Evolutionary conservation across 441 rosid genomes (phyloP).

Genomic region (Flueggea neowawraea): DNA sequence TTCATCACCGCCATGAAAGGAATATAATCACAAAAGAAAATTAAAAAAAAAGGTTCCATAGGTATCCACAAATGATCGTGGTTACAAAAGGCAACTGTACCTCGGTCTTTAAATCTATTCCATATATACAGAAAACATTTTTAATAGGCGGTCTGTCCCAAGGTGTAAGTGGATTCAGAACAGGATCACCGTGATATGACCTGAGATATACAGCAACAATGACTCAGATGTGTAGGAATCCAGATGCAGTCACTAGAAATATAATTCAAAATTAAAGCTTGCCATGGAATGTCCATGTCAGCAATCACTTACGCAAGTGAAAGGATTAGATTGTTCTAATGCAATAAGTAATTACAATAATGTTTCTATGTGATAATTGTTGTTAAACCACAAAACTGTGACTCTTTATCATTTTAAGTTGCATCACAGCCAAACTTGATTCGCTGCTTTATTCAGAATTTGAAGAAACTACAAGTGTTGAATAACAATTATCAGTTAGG

Average conservation of each 20-base stretch:
- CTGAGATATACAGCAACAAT: conserved; percentile 39
- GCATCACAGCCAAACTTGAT: too few species aligned
- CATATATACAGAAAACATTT: conserved; percentile 95
- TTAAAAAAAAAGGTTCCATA: too few species aligned
- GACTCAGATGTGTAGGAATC: not conserved
- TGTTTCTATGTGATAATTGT: not conserved
- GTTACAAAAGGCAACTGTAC: conserved; percentile 26
- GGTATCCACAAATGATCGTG: too few species aligned
- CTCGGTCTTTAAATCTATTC: conserved; percentile 89
- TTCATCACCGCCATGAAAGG: too few species aligned
- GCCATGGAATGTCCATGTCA: too few species aligned
- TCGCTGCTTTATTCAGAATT: too few species aligned
- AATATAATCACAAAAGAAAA: too few species aligned
- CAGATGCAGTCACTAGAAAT: too few species aligned
- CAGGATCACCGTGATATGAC: conserved; percentile 84
- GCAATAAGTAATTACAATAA: not conserved
- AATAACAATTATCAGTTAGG: not conserved
- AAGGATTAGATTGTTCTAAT: not conserved
- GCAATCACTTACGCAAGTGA: too few species aligned
- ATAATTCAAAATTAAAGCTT: too few species aligned
- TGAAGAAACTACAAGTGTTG: too few species aligned
- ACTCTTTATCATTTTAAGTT: not conserved
- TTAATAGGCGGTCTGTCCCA: conserved; percentile 99
- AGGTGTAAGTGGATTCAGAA: conserved; percentile 92
- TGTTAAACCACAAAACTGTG: not conserved